phyloP scores from a whole-genome alignment of 1,139 yeast genomes.

The Hansenula sp. region DNA sequence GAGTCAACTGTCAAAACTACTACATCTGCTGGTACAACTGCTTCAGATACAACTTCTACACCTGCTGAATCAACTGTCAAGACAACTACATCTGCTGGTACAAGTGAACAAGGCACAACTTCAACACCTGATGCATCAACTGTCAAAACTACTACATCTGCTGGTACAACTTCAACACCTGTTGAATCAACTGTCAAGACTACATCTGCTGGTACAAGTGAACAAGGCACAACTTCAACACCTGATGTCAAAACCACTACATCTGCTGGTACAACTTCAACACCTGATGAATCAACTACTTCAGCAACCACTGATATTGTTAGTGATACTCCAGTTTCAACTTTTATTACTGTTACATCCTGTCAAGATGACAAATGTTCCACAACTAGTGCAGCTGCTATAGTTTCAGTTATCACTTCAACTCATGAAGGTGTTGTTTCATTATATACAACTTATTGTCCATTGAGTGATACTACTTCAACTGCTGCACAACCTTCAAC shows the following conservation, averaged over 20 bases:
- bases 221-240: too few species aligned
- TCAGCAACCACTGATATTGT: not conserved
- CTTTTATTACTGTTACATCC: constrained; percentile 7
- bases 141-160: not conserved
- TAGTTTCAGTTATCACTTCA: constrained; percentile 12
- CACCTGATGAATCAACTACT: not conserved
- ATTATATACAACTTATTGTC: constrained; percentile 25
- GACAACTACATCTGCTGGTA: not conserved
- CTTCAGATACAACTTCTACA: not conserved
- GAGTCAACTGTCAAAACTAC: not conserved
- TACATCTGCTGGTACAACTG: not conserved
- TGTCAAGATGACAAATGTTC: constrained; percentile 23
- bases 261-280: not conserved
- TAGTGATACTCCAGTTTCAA: not conserved
- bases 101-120: constrained; percentile 2
- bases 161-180: not conserved
- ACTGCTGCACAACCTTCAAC: not conserved
- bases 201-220: too few species aligned
- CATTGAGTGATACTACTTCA: constrained; percentile 7
- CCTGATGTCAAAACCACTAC: not conserved
- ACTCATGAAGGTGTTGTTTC: constrained; percentile 6
- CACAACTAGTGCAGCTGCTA: constrained; percentile 2
- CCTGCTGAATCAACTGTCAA: not conserved
- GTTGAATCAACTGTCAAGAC: not conserved
- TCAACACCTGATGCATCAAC: not conserved